Conservation (phyloP, 2,329 filamentous ascomycete genomes). For the Botrytis deweyae region DNA sequence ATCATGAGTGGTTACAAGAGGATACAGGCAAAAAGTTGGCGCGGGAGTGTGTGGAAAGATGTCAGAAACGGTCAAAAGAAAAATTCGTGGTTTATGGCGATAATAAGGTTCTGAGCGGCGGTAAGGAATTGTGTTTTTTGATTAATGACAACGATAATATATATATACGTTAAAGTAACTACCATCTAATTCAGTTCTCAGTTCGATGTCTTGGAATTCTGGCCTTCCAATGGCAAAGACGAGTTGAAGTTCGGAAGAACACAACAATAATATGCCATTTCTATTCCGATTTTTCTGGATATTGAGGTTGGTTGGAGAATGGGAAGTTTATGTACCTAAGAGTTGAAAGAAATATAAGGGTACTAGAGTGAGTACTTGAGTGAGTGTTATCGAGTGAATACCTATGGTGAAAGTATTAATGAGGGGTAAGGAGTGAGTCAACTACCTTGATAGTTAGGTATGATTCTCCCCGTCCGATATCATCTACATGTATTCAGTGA, state of each 20-base stretch:
- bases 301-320: neutral
- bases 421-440: neutral
- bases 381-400: neutral
- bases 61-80: neutral
- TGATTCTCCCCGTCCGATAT: neutral
- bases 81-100: too few species aligned
- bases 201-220: neutral
- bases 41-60: neutral
- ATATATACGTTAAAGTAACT: fast-evolving
- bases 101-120: too few species aligned
- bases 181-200: too few species aligned
- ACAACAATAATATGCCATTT: too few species aligned
- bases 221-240: too few species aligned
- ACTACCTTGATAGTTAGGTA: neutral
- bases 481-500: neutral
- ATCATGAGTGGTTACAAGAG: neutral
- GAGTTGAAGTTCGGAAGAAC: too few species aligned
- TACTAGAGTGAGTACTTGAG: neutral
- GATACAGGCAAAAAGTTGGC: neutral
- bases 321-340: neutral
- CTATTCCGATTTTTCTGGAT: too few species aligned
- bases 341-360: neutral
- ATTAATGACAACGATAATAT: neutral
- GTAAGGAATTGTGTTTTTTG: neutral
- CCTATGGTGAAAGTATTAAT: neutral